Conservation (phyloP, 805 yeast species). For the Zygotorulaspora florentina region DNA sequence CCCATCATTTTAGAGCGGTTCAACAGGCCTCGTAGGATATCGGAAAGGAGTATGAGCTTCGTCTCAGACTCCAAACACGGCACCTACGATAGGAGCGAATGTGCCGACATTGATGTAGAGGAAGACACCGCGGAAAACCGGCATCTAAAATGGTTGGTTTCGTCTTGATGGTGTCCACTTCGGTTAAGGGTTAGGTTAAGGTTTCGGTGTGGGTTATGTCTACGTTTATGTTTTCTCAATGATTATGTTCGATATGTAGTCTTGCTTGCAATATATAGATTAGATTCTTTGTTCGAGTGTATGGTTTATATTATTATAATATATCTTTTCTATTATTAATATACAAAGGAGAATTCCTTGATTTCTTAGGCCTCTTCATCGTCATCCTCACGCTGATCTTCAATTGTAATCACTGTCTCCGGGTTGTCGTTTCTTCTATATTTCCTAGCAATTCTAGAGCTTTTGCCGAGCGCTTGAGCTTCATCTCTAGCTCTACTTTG, state of each 20-base stretch:
- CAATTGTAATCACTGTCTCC: constrained; percentile 60
- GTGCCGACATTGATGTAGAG: constrained; percentile 21
- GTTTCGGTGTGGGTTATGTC: neutral
- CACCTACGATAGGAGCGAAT: constrained; percentile 17
- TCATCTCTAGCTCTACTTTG: constrained; percentile 56
- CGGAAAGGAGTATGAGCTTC: constrained; percentile 26
- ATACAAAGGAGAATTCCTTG: constrained; percentile 11
- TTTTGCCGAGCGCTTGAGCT: constrained; percentile 51
- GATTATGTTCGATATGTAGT: too few species aligned
- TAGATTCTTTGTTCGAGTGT: neutral
- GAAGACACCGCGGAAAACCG: constrained; percentile 24
- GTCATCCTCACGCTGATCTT: constrained; percentile 60
- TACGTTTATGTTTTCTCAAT: neutral
- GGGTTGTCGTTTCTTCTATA: constrained; percentile 45
- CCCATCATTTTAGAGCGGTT: constrained; percentile 18
- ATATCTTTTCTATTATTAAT: neutral
- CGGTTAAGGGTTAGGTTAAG: neutral
- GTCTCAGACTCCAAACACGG: constrained; percentile 29
- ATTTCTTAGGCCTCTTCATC: constrained; percentile 42
- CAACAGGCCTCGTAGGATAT: constrained; percentile 26
- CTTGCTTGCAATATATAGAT: neutral
- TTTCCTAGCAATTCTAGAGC: constrained; percentile 74
- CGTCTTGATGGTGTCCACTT: neutral
- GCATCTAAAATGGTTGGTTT: constrained; percentile 17
- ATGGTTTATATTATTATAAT: neutral